Conservation (phyloP, 371 early-diverging fungal genomes). For the Chytridiales sp. region DNA sequence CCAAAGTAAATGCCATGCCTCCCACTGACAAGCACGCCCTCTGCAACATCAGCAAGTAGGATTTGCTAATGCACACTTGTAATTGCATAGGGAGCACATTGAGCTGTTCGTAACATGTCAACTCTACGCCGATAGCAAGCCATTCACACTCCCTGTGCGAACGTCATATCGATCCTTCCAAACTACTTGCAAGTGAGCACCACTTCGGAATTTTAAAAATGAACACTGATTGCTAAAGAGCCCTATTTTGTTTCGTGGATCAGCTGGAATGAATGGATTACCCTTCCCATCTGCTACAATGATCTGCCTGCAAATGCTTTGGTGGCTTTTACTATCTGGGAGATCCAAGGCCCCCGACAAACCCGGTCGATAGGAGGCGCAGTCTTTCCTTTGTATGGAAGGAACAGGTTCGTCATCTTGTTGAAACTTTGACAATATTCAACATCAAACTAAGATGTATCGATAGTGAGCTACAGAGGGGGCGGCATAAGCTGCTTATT, state of each 20-base stretch:
- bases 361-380: conserved; percentile 72
- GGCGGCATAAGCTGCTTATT: conserved; percentile 74
- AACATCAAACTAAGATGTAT: not conserved
- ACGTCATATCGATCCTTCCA: conserved; percentile 48
- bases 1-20: too few species aligned
- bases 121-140: conserved; percentile 75
- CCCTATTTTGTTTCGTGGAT: not conserved
- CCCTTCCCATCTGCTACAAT: conserved; percentile 79
- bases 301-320: conserved; percentile 78
- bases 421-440: not conserved
- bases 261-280: conserved; percentile 92
- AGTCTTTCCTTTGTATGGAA: conserved; percentile 74
- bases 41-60: too few species aligned
- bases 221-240: not conserved
- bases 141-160: conserved; percentile 66
- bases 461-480: conserved; percentile 58
- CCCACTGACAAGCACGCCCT: too few species aligned
- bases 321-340: conserved; percentile 79
- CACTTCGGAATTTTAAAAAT: not conserved
- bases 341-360: conserved; percentile 71
- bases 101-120: conserved; percentile 75
- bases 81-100: conserved; percentile 43
- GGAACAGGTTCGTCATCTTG: conserved; percentile 56
- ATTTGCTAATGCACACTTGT: too few species aligned
- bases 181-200: conserved; percentile 32